phyloP scores from a whole-genome alignment of 2,329 filamentous ascomycete genomes.

The Truncatella angustata region DNA sequence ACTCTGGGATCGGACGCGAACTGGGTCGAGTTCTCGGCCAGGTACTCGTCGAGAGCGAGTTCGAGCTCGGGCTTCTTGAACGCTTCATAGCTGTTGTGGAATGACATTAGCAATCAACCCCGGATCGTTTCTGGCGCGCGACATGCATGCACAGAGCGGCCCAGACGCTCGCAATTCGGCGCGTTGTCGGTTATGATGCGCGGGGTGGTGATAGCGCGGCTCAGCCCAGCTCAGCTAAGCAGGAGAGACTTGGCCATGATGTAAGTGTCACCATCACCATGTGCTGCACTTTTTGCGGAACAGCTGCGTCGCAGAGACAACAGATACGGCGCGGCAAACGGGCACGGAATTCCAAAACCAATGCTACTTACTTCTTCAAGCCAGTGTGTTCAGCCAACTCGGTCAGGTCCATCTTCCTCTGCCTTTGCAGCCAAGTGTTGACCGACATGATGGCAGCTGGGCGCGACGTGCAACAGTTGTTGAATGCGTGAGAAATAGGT shows the following conservation, averaged over 20 bases:
- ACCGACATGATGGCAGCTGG: constrained; percentile 54
- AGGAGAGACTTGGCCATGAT: too few species aligned
- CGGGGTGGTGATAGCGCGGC: too few species aligned
- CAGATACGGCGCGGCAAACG: too few species aligned
- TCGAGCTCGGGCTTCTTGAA: constrained; percentile 81
- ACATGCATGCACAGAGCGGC: background rate
- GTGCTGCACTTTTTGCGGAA: too few species aligned
- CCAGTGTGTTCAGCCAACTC: constrained; percentile 71
- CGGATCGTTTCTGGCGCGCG: background rate
- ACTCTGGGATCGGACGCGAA: constrained; percentile 65
- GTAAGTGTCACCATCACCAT: too few species aligned
- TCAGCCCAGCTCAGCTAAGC: too few species aligned
- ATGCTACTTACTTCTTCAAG: constrained; percentile 64
- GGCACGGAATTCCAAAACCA: too few species aligned
- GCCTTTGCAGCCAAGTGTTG: constrained; percentile 73
- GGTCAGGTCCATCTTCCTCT: constrained; percentile 78
- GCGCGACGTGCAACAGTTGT: constrained; percentile 18
- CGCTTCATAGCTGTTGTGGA: constrained; percentile 59
- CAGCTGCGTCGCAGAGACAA: too few species aligned
- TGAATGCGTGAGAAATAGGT: constrained; percentile 15
- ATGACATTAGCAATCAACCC: constrained; percentile 9
- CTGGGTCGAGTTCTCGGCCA: constrained; percentile 65
- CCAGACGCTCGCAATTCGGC: too few species aligned
- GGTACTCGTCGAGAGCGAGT: constrained; percentile 67
- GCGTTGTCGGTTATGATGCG: too few species aligned